Evolutionary conservation across 2,329 filamentous ascomycete genomes (phyloP).

Genomic region (Leptoxyphium fumago): DNA sequence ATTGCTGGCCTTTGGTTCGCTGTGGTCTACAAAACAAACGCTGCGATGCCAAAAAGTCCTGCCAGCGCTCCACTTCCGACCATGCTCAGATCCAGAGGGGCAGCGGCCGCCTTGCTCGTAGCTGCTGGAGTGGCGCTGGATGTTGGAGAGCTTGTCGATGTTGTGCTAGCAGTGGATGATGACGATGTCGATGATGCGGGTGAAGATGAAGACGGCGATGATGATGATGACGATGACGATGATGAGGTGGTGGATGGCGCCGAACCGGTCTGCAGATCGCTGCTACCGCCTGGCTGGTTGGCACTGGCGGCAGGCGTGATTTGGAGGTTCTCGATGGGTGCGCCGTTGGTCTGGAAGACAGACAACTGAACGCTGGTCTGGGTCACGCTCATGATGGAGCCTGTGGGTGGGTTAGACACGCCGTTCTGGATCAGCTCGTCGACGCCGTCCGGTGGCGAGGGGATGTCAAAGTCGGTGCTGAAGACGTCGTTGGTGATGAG

Average conservation of each 20-base stretch:
- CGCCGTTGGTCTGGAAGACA: conserved; percentile 43
- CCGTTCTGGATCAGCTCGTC: conserved; percentile 63
- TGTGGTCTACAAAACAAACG: background rate
- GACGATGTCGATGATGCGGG: background rate
- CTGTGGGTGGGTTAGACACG: conserved; percentile 45
- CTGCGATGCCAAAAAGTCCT: background rate
- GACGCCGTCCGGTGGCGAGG: conserved; percentile 50
- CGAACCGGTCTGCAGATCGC: conserved; percentile 10
- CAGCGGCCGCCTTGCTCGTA: background rate
- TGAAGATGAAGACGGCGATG: background rate
- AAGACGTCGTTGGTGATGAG: conserved; percentile 58
- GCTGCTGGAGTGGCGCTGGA: background rate
- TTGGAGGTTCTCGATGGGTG: conserved; percentile 46
- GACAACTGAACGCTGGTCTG: conserved; percentile 40
- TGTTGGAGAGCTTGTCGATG: background rate
- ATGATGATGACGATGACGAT: background rate
- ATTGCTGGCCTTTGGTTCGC: too few species aligned
- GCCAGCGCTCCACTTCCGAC: background rate
- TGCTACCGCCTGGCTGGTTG: conserved; percentile 39
- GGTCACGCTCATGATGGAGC: conserved; percentile 43
- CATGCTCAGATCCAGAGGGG: background rate
- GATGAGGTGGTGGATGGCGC: background rate
- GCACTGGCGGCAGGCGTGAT: conserved; percentile 40
- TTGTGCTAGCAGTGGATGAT: background rate
- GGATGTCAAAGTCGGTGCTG: conserved; percentile 66